These are phyloP conservation scores for Clitoria ternatea DNA, from an alignment of 306 rosid genomes.

Conservation along the genomic window DNA sequence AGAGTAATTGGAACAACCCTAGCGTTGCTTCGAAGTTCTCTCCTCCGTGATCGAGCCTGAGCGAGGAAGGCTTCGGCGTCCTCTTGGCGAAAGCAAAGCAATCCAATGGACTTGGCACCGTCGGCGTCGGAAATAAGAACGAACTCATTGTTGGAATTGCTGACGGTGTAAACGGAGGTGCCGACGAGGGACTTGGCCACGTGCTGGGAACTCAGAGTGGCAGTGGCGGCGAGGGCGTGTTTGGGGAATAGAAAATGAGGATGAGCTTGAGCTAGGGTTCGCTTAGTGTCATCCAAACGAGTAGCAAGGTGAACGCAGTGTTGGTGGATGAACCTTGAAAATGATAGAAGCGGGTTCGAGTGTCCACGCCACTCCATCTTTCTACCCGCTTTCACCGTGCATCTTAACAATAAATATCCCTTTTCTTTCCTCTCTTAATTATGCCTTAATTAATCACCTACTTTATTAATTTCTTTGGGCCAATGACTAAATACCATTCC, in stretches of 20 bases:
- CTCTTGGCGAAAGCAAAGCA: slow-evolving; percentile 93
- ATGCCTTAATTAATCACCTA: neutral
- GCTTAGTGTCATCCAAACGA: slow-evolving; percentile 58
- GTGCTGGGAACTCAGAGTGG: slow-evolving; percentile 52
- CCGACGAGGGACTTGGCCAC: slow-evolving; percentile 80
- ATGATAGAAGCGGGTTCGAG: slow-evolving; percentile 59
- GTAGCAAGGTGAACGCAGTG: slow-evolving; percentile 56
- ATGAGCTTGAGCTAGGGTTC: slow-evolving; percentile 43
- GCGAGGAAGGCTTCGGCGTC: slow-evolving; percentile 92
- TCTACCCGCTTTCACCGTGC: neutral
- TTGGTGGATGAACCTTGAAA: slow-evolving; percentile 67
- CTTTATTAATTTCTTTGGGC: no score
- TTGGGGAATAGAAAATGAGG: slow-evolving; percentile 24
- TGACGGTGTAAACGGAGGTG: slow-evolving; percentile 82
- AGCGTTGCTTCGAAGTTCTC: slow-evolving; percentile 63
- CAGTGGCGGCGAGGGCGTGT: slow-evolving; percentile 67
- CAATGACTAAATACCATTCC: no score
- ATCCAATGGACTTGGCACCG: slow-evolving; percentile 74
- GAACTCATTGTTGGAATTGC: slow-evolving; percentile 90
- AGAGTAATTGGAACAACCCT: slow-evolving; percentile 86
- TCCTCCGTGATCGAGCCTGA: slow-evolving; percentile 67
- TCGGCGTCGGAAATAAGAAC: slow-evolving; percentile 83
- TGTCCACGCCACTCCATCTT: slow-evolving; percentile 44
- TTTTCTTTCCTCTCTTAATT: neutral
- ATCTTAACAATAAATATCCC: neutral